Conservation (phyloP, 306 rosid genomes). For the Calophaca sinica region DNA sequence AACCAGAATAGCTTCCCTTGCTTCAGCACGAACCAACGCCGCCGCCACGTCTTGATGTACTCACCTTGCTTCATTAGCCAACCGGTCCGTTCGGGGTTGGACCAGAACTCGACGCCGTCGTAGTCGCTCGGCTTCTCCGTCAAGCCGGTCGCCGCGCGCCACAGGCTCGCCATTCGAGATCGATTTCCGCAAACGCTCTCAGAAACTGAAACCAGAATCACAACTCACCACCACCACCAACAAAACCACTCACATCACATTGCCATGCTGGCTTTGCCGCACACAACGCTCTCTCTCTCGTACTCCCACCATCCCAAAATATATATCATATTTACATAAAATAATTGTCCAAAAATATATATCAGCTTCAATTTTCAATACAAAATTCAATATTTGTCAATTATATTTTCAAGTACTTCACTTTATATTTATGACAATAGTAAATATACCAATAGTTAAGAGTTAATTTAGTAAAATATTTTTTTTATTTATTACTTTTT, state of each 20-base stretch:
- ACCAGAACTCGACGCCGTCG: constrained; percentile 52
- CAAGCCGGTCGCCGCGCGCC: constrained; percentile 48
- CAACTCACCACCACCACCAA: neutral
- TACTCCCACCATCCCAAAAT: too few species aligned
- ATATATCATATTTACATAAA: too few species aligned
- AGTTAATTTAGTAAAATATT: too few species aligned
- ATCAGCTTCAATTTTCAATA: too few species aligned
- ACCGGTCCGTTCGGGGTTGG: constrained; percentile 49
- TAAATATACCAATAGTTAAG: too few species aligned
- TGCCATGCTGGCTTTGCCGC: constrained; percentile 24
- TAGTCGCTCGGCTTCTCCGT: constrained; percentile 22
- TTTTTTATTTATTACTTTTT: too few species aligned
- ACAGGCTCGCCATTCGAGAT: constrained; percentile 46
- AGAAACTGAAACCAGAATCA: neutral
- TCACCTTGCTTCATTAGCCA: constrained; percentile 56
- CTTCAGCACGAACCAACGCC: constrained; percentile 55
- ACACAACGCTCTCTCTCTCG: neutral
- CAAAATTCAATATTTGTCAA: too few species aligned
- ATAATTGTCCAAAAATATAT: too few species aligned
- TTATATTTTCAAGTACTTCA: too few species aligned
- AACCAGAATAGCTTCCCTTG: constrained; percentile 58
- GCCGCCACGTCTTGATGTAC: constrained; percentile 58
- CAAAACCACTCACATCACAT: constrained; percentile 1
- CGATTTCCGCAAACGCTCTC: neutral
- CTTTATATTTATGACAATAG: too few species aligned